Evolutionary conservation across 352 stramenopile genomes (phyloP).

Genomic region (Phytophthora pini): DNA sequence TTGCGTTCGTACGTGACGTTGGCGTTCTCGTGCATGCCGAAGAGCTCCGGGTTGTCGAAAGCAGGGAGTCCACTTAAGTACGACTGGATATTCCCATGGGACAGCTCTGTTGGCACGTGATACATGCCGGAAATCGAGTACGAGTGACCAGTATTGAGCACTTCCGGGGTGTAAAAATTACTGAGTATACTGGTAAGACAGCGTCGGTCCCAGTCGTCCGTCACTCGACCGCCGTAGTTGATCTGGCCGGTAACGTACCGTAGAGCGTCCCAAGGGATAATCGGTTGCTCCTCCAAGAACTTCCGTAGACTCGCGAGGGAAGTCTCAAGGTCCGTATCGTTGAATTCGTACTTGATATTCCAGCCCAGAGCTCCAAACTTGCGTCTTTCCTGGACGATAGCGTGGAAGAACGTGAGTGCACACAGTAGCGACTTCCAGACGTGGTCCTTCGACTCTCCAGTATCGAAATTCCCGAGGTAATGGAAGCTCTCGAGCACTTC

Average conservation of each 20-base stretch:
- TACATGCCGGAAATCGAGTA: slow-evolving; percentile 92
- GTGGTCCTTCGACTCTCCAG: slow-evolving; percentile 59
- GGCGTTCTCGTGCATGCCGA: slow-evolving; percentile 97
- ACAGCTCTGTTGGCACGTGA: slow-evolving; percentile 69
- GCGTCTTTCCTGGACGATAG: slow-evolving; percentile 93
- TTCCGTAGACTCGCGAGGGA: slow-evolving; percentile 90
- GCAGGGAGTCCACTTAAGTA: slow-evolving; percentile 89
- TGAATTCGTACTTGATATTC: slow-evolving; percentile 98
- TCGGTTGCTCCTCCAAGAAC: slow-evolving; percentile 92
- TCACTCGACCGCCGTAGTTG: slow-evolving; percentile 96
- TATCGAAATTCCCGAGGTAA: slow-evolving; percentile 62
- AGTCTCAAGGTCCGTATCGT: slow-evolving; percentile 95
- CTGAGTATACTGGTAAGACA: slow-evolving; percentile 94
- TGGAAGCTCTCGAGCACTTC: slow-evolving; percentile 72
- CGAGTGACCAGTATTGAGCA: slow-evolving; percentile 79
- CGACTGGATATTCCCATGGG: slow-evolving; percentile 58
- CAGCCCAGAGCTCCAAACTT: slow-evolving; percentile 95
- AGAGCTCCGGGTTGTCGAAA: slow-evolving; percentile 93
- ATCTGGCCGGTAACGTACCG: slow-evolving; percentile 95
- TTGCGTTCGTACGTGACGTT: slow-evolving; percentile 95
- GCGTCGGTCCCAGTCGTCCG: slow-evolving; percentile 94
- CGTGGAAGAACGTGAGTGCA: slow-evolving; percentile 94
- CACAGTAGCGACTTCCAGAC: slow-evolving; percentile 93
- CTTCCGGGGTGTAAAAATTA: slow-evolving; percentile 90
- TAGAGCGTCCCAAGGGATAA: slow-evolving; percentile 93